phyloP scores from a whole-genome alignment of 106 monocot species.

The Apostasia ramifera region DNA sequence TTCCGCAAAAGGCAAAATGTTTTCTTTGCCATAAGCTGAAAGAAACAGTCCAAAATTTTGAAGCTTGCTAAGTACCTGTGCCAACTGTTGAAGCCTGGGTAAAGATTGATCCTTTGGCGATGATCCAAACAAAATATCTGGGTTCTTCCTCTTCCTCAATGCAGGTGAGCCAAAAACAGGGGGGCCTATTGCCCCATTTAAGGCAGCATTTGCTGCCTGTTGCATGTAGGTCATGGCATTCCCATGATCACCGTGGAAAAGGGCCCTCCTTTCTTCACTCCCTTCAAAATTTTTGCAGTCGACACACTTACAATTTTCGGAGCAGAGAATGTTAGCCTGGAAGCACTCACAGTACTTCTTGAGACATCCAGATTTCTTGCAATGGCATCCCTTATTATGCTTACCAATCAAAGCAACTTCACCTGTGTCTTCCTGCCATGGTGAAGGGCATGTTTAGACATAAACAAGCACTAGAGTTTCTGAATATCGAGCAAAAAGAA shows the following conservation, averaged over 20 bases:
- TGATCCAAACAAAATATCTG: constrained; percentile 39
- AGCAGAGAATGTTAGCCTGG: constrained; percentile 86
- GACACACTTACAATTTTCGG: constrained; percentile 82
- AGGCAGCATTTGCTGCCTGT: constrained; percentile 80
- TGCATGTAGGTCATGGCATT: constrained; percentile 53
- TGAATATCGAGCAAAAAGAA: too few relatives aligned
- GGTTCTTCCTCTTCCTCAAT: constrained; percentile 68
- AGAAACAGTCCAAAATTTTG: too few relatives aligned
- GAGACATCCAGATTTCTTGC: constrained; percentile 87
- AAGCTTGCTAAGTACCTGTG: constrained; percentile 28
- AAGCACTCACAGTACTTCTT: constrained; percentile 98
- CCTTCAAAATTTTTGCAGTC: constrained; percentile 90
- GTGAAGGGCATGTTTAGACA: too few relatives aligned
- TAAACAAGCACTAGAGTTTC: too few relatives aligned
- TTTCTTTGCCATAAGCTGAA: neutral
- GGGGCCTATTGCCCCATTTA: constrained; percentile 72
- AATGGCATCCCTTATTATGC: constrained; percentile 90
- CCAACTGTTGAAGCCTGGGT: constrained; percentile 37
- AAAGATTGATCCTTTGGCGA: constrained; percentile 34
- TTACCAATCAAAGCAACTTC: constrained; percentile 71
- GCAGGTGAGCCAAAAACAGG: constrained; percentile 60
- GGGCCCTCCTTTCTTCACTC: constrained; percentile 68
- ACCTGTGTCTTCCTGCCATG: constrained; percentile 56
- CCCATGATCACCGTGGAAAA: constrained; percentile 73
- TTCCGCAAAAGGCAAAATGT: neutral